Evolutionary conservation across 768 basidiomycete species (phyloP).

Genomic region (Russula lepida): DNA sequence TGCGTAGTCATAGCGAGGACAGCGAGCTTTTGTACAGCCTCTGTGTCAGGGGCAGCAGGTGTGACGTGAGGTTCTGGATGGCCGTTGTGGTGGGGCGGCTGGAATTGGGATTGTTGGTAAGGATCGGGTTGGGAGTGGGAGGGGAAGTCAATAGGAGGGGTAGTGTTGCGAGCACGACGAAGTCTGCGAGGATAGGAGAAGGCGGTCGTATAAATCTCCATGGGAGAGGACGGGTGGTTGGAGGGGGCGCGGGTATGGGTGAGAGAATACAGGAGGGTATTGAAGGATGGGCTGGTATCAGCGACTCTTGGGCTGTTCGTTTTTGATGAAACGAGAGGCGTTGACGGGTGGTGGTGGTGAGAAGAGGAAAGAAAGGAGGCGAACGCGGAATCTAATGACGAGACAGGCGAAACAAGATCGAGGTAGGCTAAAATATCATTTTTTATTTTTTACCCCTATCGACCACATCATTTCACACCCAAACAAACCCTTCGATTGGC

Average conservation of each 20-base stretch:
- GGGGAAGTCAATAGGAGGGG: conserved; percentile 56
- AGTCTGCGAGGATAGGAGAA: conserved; percentile 86
- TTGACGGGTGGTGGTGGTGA: conserved; percentile 3
- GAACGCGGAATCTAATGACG: conserved; percentile 9
- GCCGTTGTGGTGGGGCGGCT: conserved; percentile 26
- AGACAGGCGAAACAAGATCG: not conserved
- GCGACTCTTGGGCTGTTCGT: conserved; percentile 13
- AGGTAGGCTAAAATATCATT: not conserved
- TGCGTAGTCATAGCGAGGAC: conserved; percentile 74
- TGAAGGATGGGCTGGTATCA: conserved; percentile 20
- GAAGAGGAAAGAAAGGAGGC: conserved; percentile 19
- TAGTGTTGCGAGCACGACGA: conserved; percentile 55
- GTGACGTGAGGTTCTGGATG: conserved; percentile 27
- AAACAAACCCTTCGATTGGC: conserved; percentile 36
- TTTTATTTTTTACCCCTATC: conserved; percentile 4
- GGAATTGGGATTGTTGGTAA: conserved; percentile 32
- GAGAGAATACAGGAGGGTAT: conserved; percentile 22
- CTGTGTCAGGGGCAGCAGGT: conserved; percentile 44
- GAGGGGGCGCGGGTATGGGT: conserved; percentile 22
- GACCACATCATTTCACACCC: not conserved
- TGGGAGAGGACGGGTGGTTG: conserved; percentile 30
- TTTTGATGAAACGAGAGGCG: conserved; percentile 17
- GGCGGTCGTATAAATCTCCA: conserved; percentile 95
- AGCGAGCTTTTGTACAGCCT: conserved; percentile 71
- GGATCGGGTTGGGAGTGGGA: conserved; percentile 38